Conservation (phyloP, 768 basidiomycete genomes). For the Leccinellum rugosiceps region DNA sequence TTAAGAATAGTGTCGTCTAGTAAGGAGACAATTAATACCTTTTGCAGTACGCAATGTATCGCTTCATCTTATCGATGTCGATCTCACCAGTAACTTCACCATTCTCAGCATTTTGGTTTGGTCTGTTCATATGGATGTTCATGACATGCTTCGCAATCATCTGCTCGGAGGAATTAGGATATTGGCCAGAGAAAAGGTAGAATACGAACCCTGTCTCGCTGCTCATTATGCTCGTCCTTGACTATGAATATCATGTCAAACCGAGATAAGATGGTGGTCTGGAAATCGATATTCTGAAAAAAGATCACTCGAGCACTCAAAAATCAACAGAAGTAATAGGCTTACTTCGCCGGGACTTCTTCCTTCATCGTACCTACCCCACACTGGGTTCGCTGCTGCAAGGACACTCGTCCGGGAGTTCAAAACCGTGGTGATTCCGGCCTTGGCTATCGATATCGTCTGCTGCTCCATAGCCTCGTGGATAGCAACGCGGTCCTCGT, state of each 20-base stretch:
- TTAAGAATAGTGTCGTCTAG: neutral
- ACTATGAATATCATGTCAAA: slow-evolving; percentile 99
- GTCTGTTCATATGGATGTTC: slow-evolving; percentile 97
- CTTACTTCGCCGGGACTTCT: slow-evolving; percentile 89
- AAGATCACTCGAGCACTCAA: neutral
- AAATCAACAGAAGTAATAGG: neutral
- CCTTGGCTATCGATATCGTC: slow-evolving; percentile 98
- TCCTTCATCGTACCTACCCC: slow-evolving; percentile 96
- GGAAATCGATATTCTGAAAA: slow-evolving; percentile 86
- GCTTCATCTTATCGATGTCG: slow-evolving; percentile 96
- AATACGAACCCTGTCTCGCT: slow-evolving; percentile 72
- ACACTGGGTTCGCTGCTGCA: slow-evolving; percentile 97
- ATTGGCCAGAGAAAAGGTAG: neutral
- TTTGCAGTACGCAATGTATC: slow-evolving; percentile 95
- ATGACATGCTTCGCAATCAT: slow-evolving; percentile 97
- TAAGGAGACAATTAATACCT: slow-evolving; percentile 46
- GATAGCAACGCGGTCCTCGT: slow-evolving; percentile 97
- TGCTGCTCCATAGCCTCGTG: slow-evolving; percentile 99
- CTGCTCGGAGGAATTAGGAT: slow-evolving; percentile 38
- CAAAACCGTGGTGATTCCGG: slow-evolving; percentile 95
- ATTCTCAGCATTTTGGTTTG: slow-evolving; percentile 57
- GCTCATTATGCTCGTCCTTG: slow-evolving; percentile 96
- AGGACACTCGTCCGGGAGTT: slow-evolving; percentile 96
- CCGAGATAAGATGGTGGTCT: slow-evolving; percentile 95
- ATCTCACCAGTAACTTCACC: slow-evolving; percentile 82